phyloP scores from a whole-genome alignment of 345 rosid genomes.

The Melaleuca quinquenervia region DNA sequence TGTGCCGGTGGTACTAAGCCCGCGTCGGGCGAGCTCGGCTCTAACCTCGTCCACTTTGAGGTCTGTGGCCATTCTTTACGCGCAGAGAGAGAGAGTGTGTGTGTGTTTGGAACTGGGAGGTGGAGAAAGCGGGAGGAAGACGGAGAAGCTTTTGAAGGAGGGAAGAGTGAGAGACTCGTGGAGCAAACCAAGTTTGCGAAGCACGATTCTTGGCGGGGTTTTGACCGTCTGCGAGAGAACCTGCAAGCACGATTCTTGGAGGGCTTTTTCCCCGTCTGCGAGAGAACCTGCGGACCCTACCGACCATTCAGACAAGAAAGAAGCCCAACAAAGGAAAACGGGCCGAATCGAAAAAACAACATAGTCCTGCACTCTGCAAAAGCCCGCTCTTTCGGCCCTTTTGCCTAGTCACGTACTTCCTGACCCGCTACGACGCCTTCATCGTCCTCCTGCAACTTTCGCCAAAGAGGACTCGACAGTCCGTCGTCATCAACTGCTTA shows the following conservation, averaged over 20 bases:
- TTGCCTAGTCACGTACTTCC: not conserved
- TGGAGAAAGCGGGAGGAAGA: not conserved
- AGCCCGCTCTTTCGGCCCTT: not conserved
- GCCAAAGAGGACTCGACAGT: not conserved
- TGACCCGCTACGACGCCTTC: not conserved
- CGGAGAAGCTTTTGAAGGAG: not conserved
- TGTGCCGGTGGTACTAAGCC: slow-evolving; percentile 52
- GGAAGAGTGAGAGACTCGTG: not conserved
- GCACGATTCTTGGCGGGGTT: not conserved
- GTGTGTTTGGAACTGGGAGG: not conserved
- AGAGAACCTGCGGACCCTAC: not conserved
- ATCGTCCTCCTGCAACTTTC: not conserved
- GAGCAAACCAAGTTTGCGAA: not conserved
- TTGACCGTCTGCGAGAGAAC: not conserved
- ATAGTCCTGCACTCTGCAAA: not conserved
- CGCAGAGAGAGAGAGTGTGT: not conserved
- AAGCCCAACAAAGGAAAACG: not conserved
- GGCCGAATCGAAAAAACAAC: not conserved
- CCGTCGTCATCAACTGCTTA: not conserved
- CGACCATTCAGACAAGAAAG: not conserved
- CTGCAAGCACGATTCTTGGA: not conserved
- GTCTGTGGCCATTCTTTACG: slow-evolving; percentile 30
- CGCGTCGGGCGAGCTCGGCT: slow-evolving; percentile 51
- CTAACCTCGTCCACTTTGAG: slow-evolving; percentile 68
- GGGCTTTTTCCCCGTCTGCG: not conserved